phyloP scores from a whole-genome alignment of 148 eudicot genomes.

The Talinum fruticosum region DNA sequence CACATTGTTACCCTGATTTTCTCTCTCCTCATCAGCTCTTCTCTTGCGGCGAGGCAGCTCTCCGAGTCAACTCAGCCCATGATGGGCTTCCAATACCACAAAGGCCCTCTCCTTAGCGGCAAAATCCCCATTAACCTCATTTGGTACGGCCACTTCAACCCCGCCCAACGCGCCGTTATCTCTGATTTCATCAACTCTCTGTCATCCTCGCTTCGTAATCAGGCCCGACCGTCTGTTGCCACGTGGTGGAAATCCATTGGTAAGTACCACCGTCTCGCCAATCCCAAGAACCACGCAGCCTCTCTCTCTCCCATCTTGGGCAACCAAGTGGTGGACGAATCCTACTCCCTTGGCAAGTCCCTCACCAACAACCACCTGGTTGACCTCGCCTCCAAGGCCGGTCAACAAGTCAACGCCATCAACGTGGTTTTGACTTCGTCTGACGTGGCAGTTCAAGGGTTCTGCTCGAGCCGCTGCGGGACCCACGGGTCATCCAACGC shows the following conservation, averaged over 20 bases:
- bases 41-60: not conserved
- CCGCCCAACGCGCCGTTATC: conserved; percentile 29
- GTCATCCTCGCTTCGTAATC: not conserved
- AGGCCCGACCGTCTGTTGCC: conserved; percentile 11
- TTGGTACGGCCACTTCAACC: conserved; percentile 33
- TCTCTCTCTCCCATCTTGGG: not conserved
- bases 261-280: not conserved
- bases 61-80: not conserved
- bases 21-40: not conserved
- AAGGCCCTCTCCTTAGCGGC: conserved; percentile 31
- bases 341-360: not conserved
- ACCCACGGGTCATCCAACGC: conserved; percentile 34
- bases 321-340: conserved; percentile 24
- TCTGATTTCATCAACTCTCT: conserved; percentile 31
- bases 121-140: conserved; percentile 30
- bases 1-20: not conserved
- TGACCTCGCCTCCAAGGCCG: not conserved
- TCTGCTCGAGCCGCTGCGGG: conserved; percentile 44
- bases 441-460: conserved; percentile 47
- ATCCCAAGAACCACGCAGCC: not conserved
- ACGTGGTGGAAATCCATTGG: conserved; percentile 1
- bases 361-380: not conserved
- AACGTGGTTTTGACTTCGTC: conserved; percentile 40
- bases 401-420: not conserved
- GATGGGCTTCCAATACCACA: conserved; percentile 21